Evolutionary conservation across 1,284 basidiomycete genomes (phyloP), one percentile per base, ranked within the genome.

Genomic region (Tetrapyrgos nigripes): DNA sequence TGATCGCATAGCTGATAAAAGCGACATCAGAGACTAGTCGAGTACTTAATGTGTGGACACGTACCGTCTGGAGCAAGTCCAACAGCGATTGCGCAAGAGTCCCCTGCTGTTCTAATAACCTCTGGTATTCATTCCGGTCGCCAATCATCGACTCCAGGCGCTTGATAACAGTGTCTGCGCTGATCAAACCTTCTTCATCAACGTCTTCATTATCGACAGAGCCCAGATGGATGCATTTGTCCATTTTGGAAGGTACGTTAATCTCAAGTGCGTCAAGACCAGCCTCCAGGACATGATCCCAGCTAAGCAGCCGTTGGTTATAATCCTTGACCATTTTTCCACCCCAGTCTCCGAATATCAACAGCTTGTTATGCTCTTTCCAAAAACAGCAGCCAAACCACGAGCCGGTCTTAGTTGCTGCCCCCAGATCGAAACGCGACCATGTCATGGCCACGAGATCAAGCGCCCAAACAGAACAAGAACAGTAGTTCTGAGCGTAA

Each of bases 231-330:
- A 8, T 40, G 13, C 17, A 17, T 40, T n/a, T 40, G 13, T n/a
- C 37, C 4, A 40, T 33, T 8, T 33, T 14, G 31, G 31, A 8
- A 33, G n/a, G n/a, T n/a, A n/a, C n/a, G n/a, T n/a, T n/a, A n/a
- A 97, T 93, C 2, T 95, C 96, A 68, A 94, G 96, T 0, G 95
- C 91, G 75, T 97, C 96, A 35, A 97, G 80, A 69, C 96, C 94
- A 60, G 97, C 86, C 58, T 94, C 88, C 3, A 93, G 93, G 56
- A 97, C 85, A 68, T 98, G 92, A 63, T 95, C 91, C 86, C 94
- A 96, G 68, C 92, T 94, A 64, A 96, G 86, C 4, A 96, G 82
- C 23, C 94, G 89, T 47, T 92, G 87, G 70, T 94, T 94, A 70
- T 96, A 98, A 68, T 98, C 96, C 55, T 93, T 89, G 0, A 96